Conservation (phyloP, 306 rosid species). For the Citrullus colocynthis region DNA sequence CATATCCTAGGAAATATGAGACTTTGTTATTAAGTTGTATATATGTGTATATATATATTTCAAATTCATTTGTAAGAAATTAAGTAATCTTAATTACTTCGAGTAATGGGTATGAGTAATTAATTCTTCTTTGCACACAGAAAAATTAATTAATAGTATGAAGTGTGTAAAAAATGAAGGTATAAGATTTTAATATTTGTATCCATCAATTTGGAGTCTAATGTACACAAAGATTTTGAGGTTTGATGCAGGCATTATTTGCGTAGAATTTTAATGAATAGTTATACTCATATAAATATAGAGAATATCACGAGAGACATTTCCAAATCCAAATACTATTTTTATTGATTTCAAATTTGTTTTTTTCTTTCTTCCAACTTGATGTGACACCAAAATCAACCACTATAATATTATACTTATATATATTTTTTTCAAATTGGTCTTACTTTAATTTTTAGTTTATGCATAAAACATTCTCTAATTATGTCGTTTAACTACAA, state of each 20-base stretch:
- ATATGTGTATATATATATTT: too few relatives aligned
- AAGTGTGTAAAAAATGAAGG: background rate
- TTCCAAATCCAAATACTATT: conserved; percentile 44
- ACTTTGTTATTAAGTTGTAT: too few relatives aligned
- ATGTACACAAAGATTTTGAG: background rate
- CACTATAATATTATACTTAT: background rate
- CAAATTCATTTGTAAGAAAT: too few relatives aligned
- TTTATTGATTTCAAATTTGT: conserved; percentile 14
- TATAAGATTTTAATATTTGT: background rate
- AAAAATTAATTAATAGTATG: background rate
- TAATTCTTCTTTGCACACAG: background rate
- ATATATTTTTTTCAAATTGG: background rate
- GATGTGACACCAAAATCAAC: conserved; percentile 31
- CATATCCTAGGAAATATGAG: too few relatives aligned
- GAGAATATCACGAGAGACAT: conserved; percentile 52
- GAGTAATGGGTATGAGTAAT: too few relatives aligned
- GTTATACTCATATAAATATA: conserved; percentile 3
- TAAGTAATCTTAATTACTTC: too few relatives aligned
- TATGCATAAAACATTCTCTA: background rate
- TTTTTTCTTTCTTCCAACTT: conserved; percentile 15
- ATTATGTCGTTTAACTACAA: background rate
- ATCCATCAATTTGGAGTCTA: background rate
- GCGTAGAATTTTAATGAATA: background rate
- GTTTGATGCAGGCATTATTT: background rate
- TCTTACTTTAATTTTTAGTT: background rate